Evolutionary conservation across 305 asterid species (phyloP).

Genomic region (Plantago coronopus): DNA sequence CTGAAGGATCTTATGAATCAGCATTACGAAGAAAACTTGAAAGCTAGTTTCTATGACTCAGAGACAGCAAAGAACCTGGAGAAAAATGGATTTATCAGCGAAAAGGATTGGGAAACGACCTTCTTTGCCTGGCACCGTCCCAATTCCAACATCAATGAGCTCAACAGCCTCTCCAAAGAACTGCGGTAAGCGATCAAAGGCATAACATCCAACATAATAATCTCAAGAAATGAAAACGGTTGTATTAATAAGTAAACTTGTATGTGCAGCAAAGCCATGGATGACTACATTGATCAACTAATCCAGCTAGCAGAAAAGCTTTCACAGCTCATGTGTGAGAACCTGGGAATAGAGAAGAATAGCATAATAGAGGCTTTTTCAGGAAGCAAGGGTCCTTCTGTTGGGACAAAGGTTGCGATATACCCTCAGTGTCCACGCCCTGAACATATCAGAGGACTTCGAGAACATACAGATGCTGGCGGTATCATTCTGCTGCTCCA

Average conservation of each 20-base stretch:
- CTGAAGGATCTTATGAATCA: slow-evolving; percentile 54
- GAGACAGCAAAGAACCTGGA: slow-evolving; percentile 48
- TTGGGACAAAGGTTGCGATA: slow-evolving; percentile 78
- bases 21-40: slow-evolving; percentile 62
- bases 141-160: slow-evolving; percentile 43
- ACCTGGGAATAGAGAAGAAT: slow-evolving; percentile 54
- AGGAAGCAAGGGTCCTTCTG: slow-evolving; percentile 59
- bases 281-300: slow-evolving; percentile 57
- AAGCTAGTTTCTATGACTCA: slow-evolving; percentile 43
- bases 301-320: slow-evolving; percentile 59
- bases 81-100: slow-evolving; percentile 29
- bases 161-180: slow-evolving; percentile 41
- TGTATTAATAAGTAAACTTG: slow-evolving; percentile 15
- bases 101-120: slow-evolving; percentile 71
- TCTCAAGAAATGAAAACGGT: not conserved
- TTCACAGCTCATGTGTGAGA: slow-evolving; percentile 69
- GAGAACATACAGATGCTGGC: slow-evolving; percentile 94
- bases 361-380: slow-evolving; percentile 59
- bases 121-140: slow-evolving; percentile 79
- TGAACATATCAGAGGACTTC: slow-evolving; percentile 66
- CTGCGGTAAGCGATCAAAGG: slow-evolving; percentile 43
- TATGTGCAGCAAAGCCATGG: slow-evolving; percentile 50
- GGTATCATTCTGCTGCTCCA: slow-evolving; percentile 84
- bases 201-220: not conserved
- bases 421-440: slow-evolving; percentile 73